phyloP scores from a whole-genome alignment of 805 yeast genomes.

The Monosporozyma solicola region DNA sequence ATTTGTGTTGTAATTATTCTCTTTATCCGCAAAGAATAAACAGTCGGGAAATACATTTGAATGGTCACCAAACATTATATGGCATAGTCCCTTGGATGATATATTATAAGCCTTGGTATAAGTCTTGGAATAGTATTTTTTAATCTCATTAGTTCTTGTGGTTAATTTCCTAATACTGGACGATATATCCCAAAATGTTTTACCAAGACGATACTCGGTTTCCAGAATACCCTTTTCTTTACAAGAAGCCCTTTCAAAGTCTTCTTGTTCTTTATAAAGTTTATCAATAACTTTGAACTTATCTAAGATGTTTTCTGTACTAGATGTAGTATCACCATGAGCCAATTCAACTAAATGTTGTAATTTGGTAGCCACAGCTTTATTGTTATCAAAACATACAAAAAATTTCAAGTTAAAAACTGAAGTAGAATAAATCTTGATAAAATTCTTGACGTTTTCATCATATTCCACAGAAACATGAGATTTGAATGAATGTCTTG shows the following conservation, averaged over 20 bases:
- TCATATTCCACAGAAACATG: constrained; percentile 44
- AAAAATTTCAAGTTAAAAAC: constrained; percentile 33
- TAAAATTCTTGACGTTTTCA: constrained; percentile 2
- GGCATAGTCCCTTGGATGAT: constrained; percentile 76
- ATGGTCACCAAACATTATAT: constrained; percentile 68
- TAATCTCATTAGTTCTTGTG: constrained; percentile 11
- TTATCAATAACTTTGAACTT: constrained; percentile 18
- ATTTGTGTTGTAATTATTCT: constrained; percentile 30
- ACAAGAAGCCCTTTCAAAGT: constrained; percentile 3
- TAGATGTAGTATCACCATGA: constrained; percentile 22
- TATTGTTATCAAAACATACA: constrained; percentile 52
- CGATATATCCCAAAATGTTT: constrained; percentile 10
- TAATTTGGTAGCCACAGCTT: constrained; percentile 46
- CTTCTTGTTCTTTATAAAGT: constrained; percentile 8
- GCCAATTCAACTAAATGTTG: constrained; percentile 45
- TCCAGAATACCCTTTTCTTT: constrained; percentile 2
- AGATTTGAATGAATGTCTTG: constrained; percentile 37
- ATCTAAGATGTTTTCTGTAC: constrained; percentile 28
- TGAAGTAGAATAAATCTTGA: constrained; percentile 4
- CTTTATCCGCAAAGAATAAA: constrained; percentile 14
- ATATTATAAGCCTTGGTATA: constrained; percentile 37
- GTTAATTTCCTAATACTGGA: constrained; percentile 3
- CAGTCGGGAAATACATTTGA: constrained; percentile 39
- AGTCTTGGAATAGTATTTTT: constrained; percentile 31
- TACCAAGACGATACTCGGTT: constrained; percentile 7